These are phyloP conservation scores for Trichomonas tenax DNA, from an alignment of 208 protist species.

Conservation along the genomic window DNA sequence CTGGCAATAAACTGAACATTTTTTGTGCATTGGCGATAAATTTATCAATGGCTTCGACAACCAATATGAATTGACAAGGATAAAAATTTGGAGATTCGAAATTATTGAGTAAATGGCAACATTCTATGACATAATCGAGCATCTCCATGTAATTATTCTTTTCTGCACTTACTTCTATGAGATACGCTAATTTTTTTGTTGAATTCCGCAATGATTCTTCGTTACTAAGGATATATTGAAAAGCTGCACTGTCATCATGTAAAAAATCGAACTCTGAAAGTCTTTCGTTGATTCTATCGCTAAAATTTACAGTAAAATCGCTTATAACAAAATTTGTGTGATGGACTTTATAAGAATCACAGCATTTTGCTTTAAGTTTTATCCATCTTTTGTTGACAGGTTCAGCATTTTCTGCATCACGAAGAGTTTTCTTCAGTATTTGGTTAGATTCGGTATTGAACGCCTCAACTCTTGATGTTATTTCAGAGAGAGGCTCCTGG, in stretches of 20 bases:
- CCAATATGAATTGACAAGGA: neutral
- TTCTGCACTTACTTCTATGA: neutral
- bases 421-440: neutral
- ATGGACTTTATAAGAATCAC: neutral
- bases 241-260: neutral
- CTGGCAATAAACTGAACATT: neutral
- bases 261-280: neutral
- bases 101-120: neutral
- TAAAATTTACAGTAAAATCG: neutral
- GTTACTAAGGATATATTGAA: neutral
- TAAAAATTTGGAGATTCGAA: neutral
- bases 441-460: neutral
- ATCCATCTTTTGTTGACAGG: neutral
- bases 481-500: neutral
- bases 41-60: neutral
- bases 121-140: neutral
- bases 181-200: neutral
- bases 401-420: neutral
- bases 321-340: neutral
- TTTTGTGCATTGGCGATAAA: neutral
- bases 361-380: neutral
- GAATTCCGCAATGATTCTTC: neutral
- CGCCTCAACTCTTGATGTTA: neutral
- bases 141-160: neutral
- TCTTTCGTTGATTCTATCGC: neutral